A percentile compares a stretch with the other conserved stretches of the same genome.
Evolutionary conservation across 441 rosid species (phyloP).

Genomic region (Lepidium campestre): DNA sequence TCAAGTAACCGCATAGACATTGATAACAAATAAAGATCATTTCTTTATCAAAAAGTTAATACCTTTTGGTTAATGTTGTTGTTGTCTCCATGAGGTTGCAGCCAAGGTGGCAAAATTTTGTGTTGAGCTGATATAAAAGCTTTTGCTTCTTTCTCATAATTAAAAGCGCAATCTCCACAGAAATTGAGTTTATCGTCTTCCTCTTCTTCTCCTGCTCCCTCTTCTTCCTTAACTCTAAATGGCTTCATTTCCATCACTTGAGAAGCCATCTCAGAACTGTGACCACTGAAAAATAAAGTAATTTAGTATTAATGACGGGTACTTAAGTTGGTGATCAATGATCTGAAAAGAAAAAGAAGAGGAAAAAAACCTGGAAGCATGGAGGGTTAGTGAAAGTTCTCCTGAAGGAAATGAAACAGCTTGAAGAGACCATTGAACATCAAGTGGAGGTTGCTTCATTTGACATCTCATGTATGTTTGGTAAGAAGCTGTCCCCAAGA

Average conservation of each 20-base stretch:
- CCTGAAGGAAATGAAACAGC: conserved; percentile 83
- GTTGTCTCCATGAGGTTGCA: conserved; percentile 43
- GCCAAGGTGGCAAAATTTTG: conserved; percentile 68
- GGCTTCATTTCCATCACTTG: conserved; percentile 53
- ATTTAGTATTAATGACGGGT: not conserved
- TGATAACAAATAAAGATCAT: not conserved
- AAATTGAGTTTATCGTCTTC: conserved; percentile 49
- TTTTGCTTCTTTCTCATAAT: conserved; percentile 70
- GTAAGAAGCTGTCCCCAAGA: conserved; percentile 69
- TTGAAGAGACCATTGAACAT: conserved; percentile 74
- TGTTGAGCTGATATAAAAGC: conserved; percentile 43
- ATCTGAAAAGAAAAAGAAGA: not conserved
- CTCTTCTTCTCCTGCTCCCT: conserved; percentile 26
- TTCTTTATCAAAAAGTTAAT: not conserved
- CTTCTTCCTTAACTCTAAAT: conserved; percentile 40
- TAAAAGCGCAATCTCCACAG: conserved; percentile 71
- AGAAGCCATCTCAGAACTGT: conserved; percentile 31
- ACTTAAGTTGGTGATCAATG: not conserved
- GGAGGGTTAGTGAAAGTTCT: conserved; percentile 73
- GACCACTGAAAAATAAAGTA: conserved; percentile 12
- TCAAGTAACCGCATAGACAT: not conserved
- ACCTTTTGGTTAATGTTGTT: conserved; percentile 49
- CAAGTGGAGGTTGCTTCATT: conserved; percentile 78
- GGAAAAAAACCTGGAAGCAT: conserved; percentile 53
- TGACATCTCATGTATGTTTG: conserved; percentile 82